A percentile compares a stretch with the other conserved stretches of the same genome.
Conservation (phyloP, 805 yeast genomes). For the Candida sonorensis region DNA sequence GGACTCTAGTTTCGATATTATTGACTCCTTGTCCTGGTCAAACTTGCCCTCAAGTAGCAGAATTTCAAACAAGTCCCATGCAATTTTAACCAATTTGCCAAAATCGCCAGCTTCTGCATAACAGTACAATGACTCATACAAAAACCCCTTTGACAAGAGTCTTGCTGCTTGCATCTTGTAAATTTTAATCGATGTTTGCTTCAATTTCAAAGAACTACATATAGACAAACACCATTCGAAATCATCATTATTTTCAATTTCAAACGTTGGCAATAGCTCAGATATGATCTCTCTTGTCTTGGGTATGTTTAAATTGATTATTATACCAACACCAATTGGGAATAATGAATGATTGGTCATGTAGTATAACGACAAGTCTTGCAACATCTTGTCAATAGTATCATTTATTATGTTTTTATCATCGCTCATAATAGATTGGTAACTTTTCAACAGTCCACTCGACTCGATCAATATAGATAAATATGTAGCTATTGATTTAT, state of each 20-base stretch:
- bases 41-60: constrained; percentile 44
- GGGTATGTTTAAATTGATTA: constrained; percentile 40
- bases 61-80: constrained; percentile 60
- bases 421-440: constrained; percentile 16
- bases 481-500: constrained; percentile 58
- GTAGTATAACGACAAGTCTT: constrained; percentile 49
- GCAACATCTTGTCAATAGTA: constrained; percentile 34
- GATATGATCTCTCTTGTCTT: constrained; percentile 40
- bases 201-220: constrained; percentile 59
- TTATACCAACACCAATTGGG: constrained; percentile 64
- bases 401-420: constrained; percentile 9
- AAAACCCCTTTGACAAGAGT: constrained; percentile 20
- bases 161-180: constrained; percentile 44
- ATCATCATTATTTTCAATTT: constrained; percentile 64
- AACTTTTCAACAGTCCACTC: constrained; percentile 46
- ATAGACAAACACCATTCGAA: constrained; percentile 72
- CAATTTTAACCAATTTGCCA: constrained; percentile 40
- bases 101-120: constrained; percentile 59
- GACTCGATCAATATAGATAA: constrained; percentile 57
- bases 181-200: constrained; percentile 50
- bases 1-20: constrained; percentile 21
- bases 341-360: constrained; percentile 46
- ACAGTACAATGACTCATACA: constrained; percentile 58
- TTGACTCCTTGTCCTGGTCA: constrained; percentile 44
- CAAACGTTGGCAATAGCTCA: constrained; percentile 52